Base-by-base conservation (phyloP, 805 yeast species). In the Ogataea pilisensis region DNA sequence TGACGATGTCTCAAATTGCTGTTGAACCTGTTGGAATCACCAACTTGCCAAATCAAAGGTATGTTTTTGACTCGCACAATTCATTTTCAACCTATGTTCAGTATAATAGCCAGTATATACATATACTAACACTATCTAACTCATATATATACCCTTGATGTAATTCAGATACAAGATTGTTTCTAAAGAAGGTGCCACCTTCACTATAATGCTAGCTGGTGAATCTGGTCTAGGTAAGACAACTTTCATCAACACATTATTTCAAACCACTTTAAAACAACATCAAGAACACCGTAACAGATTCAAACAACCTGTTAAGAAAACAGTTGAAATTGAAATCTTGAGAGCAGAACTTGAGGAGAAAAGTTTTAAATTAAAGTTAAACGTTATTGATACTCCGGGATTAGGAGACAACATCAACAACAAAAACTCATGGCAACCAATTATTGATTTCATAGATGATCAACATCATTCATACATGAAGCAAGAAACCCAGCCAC, bases 401-500 rank as follows among this genome's bases (percentile, higher is more conserved):
- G 96, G 96, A 1, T 87, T 88, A 61, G 97, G 96, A 45, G 95
- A 87, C 60, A 85, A 83, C 61, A 84, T 88, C 49, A 84, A 89
- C 68, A 90, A 89, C 66, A 75, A 74, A 55, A 82, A 84, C 60
- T 74, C 93, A 34, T 88, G 95, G 95, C 82, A 81, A 44, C 88
- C 96, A 29, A 76, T 88, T 52, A 72, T 85, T 45, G 95, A 87
- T 62, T 90, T 87, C 63, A 79, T 90, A 48, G 96, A 89, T 63
- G 95, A 87, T 59, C 96, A 89, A 68, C 93, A 87, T 58, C 89
- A 83, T 56, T 74, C 84, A 19, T 88, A 67, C 61, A 84, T 89
- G 91, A 85, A 85, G 61, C 96, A 86, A 62, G 96, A 89, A 60
- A 93, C 88, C 58, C 98, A 90, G 66, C 98, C 98, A 26, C 63